Percentiles rank a stretch among this genome's conserved stretches.
Conservation (phyloP, 108 stramenopile species). For the Nitzschia sp. region DNA sequence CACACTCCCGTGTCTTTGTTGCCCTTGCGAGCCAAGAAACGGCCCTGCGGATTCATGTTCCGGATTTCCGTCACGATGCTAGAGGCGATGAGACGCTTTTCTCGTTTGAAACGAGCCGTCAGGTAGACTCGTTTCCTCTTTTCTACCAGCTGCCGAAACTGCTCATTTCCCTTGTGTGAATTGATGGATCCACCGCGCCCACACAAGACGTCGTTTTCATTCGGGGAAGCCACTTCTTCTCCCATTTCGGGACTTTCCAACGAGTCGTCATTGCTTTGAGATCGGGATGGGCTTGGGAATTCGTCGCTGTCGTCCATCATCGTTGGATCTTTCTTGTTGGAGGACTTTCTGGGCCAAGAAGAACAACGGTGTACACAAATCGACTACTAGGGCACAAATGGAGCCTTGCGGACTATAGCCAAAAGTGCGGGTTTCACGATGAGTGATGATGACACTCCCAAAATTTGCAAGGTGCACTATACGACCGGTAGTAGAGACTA, state of each 20-base stretch:
- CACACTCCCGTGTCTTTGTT: slow-evolving; percentile 46
- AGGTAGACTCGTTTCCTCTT: slow-evolving; percentile 62
- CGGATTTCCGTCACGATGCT: slow-evolving; percentile 78
- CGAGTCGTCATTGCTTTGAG: neutral
- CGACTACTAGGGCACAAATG: too few relatives aligned
- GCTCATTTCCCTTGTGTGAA: slow-evolving; percentile 58
- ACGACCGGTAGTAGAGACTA: neutral
- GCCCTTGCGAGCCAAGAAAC: slow-evolving; percentile 66
- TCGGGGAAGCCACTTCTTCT: slow-evolving; percentile 22
- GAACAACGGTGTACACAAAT: too few relatives aligned
- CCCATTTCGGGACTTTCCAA: neutral
- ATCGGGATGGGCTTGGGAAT: neutral
- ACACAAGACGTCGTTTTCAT: slow-evolving; percentile 61
- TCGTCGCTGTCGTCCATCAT: slow-evolving; percentile 2
- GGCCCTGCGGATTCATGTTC: slow-evolving; percentile 68
- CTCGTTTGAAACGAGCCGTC: slow-evolving; percentile 74
- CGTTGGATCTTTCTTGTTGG: neutral
- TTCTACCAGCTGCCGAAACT: slow-evolving; percentile 53
- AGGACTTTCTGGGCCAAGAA: too few relatives aligned
- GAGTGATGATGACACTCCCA: too few relatives aligned
- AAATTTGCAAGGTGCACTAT: too few relatives aligned
- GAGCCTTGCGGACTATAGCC: too few relatives aligned
- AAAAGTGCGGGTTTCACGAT: too few relatives aligned
- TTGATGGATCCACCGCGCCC: slow-evolving; percentile 67
- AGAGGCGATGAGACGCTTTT: slow-evolving; percentile 77